Base-by-base conservation (phyloP, 2,329 filamentous ascomycete species). In the Aschersonia sp. region DNA sequence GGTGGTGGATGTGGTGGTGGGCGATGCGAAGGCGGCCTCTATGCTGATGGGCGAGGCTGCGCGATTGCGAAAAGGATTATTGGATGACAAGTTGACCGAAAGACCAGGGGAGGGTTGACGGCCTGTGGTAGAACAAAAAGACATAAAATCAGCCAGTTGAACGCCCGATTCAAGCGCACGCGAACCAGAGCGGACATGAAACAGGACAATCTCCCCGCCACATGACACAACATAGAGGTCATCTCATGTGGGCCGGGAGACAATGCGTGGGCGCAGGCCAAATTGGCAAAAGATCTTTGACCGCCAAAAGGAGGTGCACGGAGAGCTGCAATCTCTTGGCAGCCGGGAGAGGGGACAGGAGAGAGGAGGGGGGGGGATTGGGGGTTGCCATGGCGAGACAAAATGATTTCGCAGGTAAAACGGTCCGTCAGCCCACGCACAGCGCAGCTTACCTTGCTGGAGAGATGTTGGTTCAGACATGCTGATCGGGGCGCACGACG, bases 51-150 rank as follows among this genome's bases (percentile, higher is more conserved):
- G 81, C 53, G 83, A 85, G 39, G 72, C 70, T 53, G 81, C 78
- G 59, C 82, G 79, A 64, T 86, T 86, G 69, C 84, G 81, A 58
- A 79, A 89, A 52, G 84, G 84, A 62, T 89, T 89, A 73, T 88
- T 88, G 62, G 84, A 88, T 63, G 81, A 81, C 59, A 88, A 76
- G 65, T 80, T 83, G 62, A 83, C 68, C 47, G 75, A 69, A 60
- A 83, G 69, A 55, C 71, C 72, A 49, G 55, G 51, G 49, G 54
- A 50, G 52, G 40, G 47, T 35, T 45, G 50, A 48, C 52, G 55
- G 29, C 53, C 55, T 56, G 45, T 46, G 48, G 42, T 22, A 22
- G 45, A 48, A 44, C 47, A 35, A 47, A 47, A 42, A 53, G 22
- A 43, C 32, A 43, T 43, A 43, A 35, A 35, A 47, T 45, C 37